These are phyloP conservation scores for Camellia japonica DNA, from an alignment of 148 eudicot species.

Conservation along the genomic window DNA sequence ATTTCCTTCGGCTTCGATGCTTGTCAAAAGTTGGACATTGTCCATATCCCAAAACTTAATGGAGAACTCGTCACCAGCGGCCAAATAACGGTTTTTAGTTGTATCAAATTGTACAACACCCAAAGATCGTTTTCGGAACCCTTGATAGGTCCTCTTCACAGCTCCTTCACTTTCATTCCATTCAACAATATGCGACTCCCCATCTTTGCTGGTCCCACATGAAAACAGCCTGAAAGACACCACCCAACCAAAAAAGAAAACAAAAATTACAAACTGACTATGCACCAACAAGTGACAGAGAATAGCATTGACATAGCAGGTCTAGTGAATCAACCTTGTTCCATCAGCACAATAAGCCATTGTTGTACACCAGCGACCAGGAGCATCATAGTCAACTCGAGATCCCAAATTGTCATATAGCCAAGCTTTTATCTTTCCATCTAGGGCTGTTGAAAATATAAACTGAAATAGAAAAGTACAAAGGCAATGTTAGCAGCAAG, in stretches of 20 bases:
- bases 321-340: slow-evolving; percentile 52
- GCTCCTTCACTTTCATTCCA: slow-evolving; percentile 96
- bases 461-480: slow-evolving; percentile 52
- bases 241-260: slow-evolving; percentile 9
- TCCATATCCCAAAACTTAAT: slow-evolving; percentile 96
- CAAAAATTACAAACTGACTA: slow-evolving; percentile 6
- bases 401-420: slow-evolving; percentile 83
- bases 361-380: slow-evolving; percentile 84
- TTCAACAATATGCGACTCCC: slow-evolving; percentile 84
- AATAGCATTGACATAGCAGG: slow-evolving; percentile 8
- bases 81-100: slow-evolving; percentile 64
- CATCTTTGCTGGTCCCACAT: slow-evolving; percentile 87
- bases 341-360: slow-evolving; percentile 95
- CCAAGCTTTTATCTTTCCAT: slow-evolving; percentile 95
- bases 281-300: background rate
- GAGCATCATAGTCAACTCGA: slow-evolving; percentile 84
- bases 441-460: slow-evolving; percentile 80
- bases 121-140: slow-evolving; percentile 62
- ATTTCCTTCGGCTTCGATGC: slow-evolving; percentile 86
- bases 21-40: slow-evolving; percentile 63
- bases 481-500: background rate
- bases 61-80: slow-evolving; percentile 78
- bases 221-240: slow-evolving; percentile 62
- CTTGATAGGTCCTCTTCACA: slow-evolving; percentile 70
- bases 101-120: slow-evolving; percentile 86